A percentile compares a stretch with the other conserved stretches of the same genome.
Conservation (phyloP, 495 filamentous ascomycete genomes). For the Penicillium verhagenii region DNA sequence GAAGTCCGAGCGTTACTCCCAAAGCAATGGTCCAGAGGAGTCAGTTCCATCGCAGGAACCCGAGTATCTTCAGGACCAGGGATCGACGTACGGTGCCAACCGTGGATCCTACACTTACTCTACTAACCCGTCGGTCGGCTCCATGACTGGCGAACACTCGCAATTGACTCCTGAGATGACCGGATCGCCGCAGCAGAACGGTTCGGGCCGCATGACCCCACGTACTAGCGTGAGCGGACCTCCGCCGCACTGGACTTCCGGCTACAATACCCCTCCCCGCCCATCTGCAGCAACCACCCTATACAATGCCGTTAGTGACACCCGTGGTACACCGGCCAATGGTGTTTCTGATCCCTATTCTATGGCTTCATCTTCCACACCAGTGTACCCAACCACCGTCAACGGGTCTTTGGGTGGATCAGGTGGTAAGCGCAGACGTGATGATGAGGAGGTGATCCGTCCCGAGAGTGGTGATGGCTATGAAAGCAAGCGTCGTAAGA, state of each 20-base stretch:
- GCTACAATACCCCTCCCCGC: constrained; percentile 81
- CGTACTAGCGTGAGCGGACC: constrained; percentile 59
- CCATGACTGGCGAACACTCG: constrained; percentile 70
- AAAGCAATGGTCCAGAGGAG: constrained; percentile 59
- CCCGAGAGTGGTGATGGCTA: constrained; percentile 65
- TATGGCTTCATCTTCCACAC: constrained; percentile 55
- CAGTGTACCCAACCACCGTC: constrained; percentile 54
- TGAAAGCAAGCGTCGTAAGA: constrained; percentile 82
- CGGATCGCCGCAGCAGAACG: constrained; percentile 84
- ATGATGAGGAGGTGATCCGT: constrained; percentile 69
- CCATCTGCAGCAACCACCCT: constrained; percentile 70
- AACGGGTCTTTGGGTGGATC: constrained; percentile 62
- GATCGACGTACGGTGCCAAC: constrained; percentile 61
- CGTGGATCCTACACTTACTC: constrained; percentile 75
- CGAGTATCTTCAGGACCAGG: constrained; percentile 76
- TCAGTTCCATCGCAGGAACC: constrained; percentile 75
- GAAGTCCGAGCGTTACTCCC: constrained; percentile 62
- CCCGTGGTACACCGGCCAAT: constrained; percentile 65
- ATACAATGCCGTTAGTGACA: constrained; percentile 89
- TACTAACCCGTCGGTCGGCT: constrained; percentile 58
- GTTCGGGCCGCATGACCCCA: constrained; percentile 84
- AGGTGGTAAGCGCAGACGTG: constrained; percentile 73
- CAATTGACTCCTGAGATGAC: constrained; percentile 85
- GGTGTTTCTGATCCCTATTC: constrained; percentile 69
- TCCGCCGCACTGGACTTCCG: constrained; percentile 71